Evolutionary conservation across 1,284 basidiomycete genomes (phyloP).

Genomic region (Ustilago sp.): DNA sequence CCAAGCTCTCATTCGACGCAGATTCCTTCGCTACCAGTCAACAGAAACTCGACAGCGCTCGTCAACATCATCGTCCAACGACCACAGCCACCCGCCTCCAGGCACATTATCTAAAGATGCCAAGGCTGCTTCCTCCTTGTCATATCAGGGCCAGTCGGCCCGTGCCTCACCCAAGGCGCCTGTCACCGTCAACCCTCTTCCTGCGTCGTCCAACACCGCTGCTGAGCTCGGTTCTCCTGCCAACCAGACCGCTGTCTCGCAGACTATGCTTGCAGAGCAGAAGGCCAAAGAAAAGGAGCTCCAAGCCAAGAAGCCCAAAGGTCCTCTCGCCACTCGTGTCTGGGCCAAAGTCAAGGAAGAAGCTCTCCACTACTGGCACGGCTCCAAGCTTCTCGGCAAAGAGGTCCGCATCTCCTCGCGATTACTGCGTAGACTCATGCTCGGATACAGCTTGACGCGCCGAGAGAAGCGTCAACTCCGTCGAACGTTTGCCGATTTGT

Average conservation of each 20-base stretch:
- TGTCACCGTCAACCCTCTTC: conserved; percentile 36
- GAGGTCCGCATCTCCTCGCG: conserved; percentile 91
- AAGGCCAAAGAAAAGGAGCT: conserved; percentile 50
- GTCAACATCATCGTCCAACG: conserved; percentile 14
- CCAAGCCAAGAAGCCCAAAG: conserved; percentile 41
- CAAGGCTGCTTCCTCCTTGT: conserved; percentile 15
- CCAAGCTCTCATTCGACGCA: conserved; percentile 19
- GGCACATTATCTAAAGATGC: conserved; percentile 28
- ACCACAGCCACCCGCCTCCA: conserved; percentile 31
- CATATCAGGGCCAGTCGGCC: conserved; percentile 48
- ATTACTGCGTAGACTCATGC: conserved; percentile 89
- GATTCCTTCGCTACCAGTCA: conserved; percentile 43
- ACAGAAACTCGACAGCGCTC: conserved; percentile 39
- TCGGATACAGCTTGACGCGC: conserved; percentile 89
- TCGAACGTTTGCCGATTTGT: conserved; percentile 90
- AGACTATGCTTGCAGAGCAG: conserved; percentile 51
- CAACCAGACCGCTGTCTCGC: conserved; percentile 55
- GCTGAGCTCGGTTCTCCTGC: conserved; percentile 52
- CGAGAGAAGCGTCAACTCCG: conserved; percentile 93
- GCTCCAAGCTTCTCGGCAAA: conserved; percentile 91
- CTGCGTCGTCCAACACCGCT: conserved; percentile 44
- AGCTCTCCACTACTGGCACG: conserved; percentile 96
- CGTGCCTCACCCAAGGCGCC: conserved; percentile 42
- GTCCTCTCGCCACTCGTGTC: conserved; percentile 54
- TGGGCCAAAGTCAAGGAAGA: conserved; percentile 98